Percentiles rank a stretch among this genome's conserved stretches.
Conservation (phyloP, 345 rosid genomes). For the Ailanthus altissimus region DNA sequence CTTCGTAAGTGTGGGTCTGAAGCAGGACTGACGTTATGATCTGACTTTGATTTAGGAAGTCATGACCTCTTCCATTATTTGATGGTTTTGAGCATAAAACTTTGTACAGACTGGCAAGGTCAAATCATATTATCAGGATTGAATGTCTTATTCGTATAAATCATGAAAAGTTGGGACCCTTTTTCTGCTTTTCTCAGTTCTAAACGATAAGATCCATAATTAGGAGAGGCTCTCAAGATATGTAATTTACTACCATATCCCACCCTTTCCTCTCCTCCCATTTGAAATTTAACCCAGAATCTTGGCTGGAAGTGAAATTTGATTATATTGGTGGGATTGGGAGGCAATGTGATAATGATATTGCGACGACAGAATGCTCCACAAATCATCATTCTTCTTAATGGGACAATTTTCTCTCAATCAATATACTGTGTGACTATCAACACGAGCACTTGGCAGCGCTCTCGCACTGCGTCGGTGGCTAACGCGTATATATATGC, state of each 20-base stretch:
- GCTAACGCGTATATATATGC: background rate
- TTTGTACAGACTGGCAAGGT: constrained; percentile 36
- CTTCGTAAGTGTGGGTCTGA: background rate
- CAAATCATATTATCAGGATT: constrained; percentile 27
- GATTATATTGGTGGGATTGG: background rate
- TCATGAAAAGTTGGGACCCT: constrained; percentile 13
- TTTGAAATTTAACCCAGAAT: background rate
- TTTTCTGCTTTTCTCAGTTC: background rate
- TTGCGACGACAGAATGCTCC: background rate
- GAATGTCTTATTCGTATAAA: constrained; percentile 8
- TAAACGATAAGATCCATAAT: constrained; percentile 18
- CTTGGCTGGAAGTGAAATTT: constrained; percentile 1
- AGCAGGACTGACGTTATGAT: constrained; percentile 6
- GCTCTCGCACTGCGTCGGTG: constrained; percentile 15
- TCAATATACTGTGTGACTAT: background rate
- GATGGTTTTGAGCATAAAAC: constrained; percentile 3
- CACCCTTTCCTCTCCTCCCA: background rate
- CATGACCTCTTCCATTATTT: constrained; percentile 2
- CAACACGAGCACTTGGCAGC: background rate
- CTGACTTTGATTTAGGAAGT: background rate
- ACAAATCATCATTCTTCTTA: background rate
- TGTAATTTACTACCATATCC: background rate
- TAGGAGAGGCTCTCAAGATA: background rate
- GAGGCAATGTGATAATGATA: background rate
- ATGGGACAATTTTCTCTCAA: background rate